These are phyloP conservation scores for Dendrothele bispora DNA, from an alignment of 768 basidiomycete genomes.

Conservation along the genomic window DNA sequence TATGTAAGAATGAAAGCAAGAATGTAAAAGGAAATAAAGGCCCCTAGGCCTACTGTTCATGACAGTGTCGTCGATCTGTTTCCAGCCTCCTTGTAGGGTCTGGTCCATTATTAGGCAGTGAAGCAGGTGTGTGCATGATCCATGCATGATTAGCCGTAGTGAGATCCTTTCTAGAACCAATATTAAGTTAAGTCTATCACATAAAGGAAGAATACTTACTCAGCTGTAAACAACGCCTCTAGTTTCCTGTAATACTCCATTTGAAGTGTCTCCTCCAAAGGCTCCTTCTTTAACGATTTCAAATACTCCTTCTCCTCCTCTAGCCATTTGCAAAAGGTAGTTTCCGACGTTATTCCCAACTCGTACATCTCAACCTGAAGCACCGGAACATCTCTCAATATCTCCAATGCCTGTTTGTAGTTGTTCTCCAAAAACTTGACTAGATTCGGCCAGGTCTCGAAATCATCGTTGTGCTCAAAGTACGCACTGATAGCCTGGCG, in stretches of 20 bases:
- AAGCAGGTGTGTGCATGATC: too few relatives aligned
- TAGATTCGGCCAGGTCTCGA: conserved; percentile 5
- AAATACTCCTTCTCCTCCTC: conserved; percentile 18
- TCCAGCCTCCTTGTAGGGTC: not conserved
- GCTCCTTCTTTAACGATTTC: conserved; percentile 12
- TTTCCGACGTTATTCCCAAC: conserved; percentile 4
- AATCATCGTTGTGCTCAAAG: not conserved
- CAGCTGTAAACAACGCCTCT: conserved; percentile 4
- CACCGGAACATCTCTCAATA: not conserved
- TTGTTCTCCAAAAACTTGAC: conserved; percentile 12
- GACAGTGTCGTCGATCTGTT: not conserved
- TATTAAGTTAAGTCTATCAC: too few relatives aligned
- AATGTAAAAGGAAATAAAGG: too few relatives aligned
- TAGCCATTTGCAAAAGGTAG: conserved; percentile 9
- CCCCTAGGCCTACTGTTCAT: too few relatives aligned
- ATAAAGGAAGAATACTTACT: conserved; percentile 1
- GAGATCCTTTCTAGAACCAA: too few relatives aligned
- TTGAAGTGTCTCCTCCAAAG: conserved; percentile 12
- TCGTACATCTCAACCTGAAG: conserved; percentile 5
- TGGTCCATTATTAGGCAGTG: too few relatives aligned
- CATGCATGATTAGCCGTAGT: too few relatives aligned
- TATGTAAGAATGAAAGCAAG: not conserved
- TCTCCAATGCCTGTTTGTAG: conserved; percentile 15
- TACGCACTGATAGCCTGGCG: conserved; percentile 4
- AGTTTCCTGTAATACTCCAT: conserved; percentile 16